Conservation (phyloP, 441 rosid genomes). For the Viola pubescens region DNA sequence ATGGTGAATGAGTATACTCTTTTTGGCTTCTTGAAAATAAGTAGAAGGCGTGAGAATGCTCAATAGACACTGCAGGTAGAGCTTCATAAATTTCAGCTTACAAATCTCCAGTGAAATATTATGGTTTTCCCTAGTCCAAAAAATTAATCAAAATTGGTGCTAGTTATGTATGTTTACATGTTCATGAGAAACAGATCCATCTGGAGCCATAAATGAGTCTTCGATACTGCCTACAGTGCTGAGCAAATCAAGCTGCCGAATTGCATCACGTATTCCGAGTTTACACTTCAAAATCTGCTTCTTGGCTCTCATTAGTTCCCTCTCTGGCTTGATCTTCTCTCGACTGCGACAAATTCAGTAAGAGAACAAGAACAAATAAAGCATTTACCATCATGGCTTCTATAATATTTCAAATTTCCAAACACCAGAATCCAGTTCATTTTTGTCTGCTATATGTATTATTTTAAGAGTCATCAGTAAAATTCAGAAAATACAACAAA, state of each 20-base stretch:
- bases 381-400: neutral
- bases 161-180: constrained; percentile 42
- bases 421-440: neutral
- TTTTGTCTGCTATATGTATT: neutral
- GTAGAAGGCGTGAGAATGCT: neutral
- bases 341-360: constrained; percentile 42
- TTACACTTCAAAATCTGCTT: constrained; percentile 84
- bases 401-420: neutral
- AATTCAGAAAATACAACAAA: neutral
- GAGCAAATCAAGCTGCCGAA: constrained; percentile 69
- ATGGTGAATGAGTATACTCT: neutral
- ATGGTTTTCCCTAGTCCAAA: constrained; percentile 2
- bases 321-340: constrained; percentile 91
- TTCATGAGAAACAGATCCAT: constrained; percentile 95
- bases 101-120: neutral
- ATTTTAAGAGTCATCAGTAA: neutral
- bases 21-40: constrained; percentile 3
- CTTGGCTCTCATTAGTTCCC: constrained; percentile 76
- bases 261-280: constrained; percentile 81
- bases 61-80: neutral
- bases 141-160: constrained; percentile 6
- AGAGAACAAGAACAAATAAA: constrained; percentile 5
- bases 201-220: constrained; percentile 77
- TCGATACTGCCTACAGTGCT: constrained; percentile 84
- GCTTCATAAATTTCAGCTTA: neutral